phyloP scores from a whole-genome alignment of 176 grass and related monocot species.

The Oryza officinalis region DNA sequence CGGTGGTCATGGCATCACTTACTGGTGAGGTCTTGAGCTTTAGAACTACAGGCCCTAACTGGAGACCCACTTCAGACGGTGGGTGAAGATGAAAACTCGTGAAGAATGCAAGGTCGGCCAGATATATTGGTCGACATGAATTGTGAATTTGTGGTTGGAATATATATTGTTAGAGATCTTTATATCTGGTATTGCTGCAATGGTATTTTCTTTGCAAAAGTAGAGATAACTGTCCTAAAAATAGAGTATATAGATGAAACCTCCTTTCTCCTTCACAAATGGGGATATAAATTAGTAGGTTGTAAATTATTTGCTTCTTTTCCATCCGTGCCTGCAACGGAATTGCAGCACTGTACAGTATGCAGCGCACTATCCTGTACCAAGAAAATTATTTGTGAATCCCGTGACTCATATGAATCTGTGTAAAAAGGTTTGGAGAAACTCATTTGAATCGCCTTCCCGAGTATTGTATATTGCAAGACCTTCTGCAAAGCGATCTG shows the following conservation, averaged over 20 bases:
- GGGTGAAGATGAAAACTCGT: not conserved
- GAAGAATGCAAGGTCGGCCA: not conserved
- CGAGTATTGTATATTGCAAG: too few species aligned
- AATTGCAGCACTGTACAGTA: not conserved
- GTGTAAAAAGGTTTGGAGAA: not conserved
- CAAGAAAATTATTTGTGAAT: not conserved
- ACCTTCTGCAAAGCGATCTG: too few species aligned
- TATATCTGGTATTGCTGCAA: not conserved
- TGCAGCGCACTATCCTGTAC: not conserved
- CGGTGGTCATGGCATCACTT: not conserved
- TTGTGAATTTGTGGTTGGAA: not conserved
- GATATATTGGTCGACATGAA: not conserved
- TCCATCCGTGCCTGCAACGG: not conserved
- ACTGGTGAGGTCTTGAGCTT: not conserved
- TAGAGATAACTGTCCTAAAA: not conserved
- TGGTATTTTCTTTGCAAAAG: conserved; percentile 3
- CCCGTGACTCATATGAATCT: not conserved
- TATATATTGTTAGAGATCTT: not conserved
- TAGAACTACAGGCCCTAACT: not conserved
- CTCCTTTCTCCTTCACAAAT: not conserved
- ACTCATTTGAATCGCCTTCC: not conserved
- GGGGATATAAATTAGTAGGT: not conserved
- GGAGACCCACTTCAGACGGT: not conserved
- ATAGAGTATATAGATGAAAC: not conserved
- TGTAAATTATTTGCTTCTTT: not conserved